These are phyloP conservation scores for Brassica hybrid DNA, from an alignment of 441 rosid genomes.

Conservation along the genomic window DNA sequence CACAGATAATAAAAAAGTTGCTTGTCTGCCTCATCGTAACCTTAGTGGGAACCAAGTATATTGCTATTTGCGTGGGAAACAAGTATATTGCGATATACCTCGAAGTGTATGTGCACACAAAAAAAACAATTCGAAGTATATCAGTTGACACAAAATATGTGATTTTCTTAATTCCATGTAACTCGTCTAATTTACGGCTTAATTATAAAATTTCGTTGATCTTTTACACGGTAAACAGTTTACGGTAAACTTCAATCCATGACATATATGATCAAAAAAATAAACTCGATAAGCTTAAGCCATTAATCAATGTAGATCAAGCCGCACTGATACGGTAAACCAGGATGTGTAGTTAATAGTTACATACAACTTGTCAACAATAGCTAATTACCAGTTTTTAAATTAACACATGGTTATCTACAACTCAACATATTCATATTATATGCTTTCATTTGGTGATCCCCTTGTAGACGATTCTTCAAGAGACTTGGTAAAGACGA, in stretches of 20 bases:
- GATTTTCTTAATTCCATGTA: slow-evolving; percentile 26
- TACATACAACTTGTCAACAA: background rate
- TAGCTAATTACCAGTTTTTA: background rate
- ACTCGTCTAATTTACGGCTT: background rate
- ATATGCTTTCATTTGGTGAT: slow-evolving; percentile 6
- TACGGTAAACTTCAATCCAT: background rate
- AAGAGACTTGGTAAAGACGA: slow-evolving; percentile 35
- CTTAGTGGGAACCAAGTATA: slow-evolving; percentile 43
- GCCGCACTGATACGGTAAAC: slow-evolving; percentile 10
- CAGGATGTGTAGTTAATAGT: slow-evolving; percentile 1
- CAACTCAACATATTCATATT: slow-evolving; percentile 7
- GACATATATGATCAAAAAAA: background rate
- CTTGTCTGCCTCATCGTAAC: slow-evolving; percentile 28
- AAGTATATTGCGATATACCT: no score
- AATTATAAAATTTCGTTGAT: background rate
- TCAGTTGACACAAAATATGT: slow-evolving; percentile 17
- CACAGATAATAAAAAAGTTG: slow-evolving; percentile 21
- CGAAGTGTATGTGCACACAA: no score
- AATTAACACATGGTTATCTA: background rate
- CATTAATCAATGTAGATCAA: background rate
- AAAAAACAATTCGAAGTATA: no score
- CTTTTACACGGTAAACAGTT: background rate
- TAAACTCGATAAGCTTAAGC: background rate
- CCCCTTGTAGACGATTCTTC: slow-evolving; percentile 13
- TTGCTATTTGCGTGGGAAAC: background rate